phyloP scores from a whole-genome alignment of 495 filamentous ascomycete species.

The Lophiotrema nucula region DNA sequence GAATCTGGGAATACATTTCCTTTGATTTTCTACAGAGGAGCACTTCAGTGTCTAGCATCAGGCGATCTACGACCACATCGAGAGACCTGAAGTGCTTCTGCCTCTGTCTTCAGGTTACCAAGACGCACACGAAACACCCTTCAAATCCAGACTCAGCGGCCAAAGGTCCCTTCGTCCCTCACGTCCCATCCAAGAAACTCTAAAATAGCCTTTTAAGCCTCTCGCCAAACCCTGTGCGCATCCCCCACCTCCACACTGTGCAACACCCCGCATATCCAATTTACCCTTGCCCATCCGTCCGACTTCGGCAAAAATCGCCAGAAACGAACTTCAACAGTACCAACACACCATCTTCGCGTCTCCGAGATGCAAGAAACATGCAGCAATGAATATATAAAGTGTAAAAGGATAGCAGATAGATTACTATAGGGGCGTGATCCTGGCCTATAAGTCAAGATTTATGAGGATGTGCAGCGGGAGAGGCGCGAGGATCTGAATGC shows the following conservation, averaged over 20 bases:
- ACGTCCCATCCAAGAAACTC: too few species aligned
- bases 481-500: not conserved
- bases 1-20: too few species aligned
- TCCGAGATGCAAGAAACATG: not conserved
- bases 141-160: too few species aligned
- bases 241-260: not conserved
- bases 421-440: conserved; percentile 10
- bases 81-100: too few species aligned
- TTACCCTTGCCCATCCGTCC: conserved; percentile 10
- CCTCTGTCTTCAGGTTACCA: too few species aligned
- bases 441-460: conserved; percentile 13
- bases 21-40: too few species aligned
- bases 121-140: too few species aligned
- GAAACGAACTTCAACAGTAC: not conserved
- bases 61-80: too few species aligned
- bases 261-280: not conserved
- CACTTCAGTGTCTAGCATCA: too few species aligned
- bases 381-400: conserved; percentile 3
- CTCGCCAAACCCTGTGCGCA: not conserved
- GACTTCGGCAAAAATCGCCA: not conserved
- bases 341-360: not conserved
- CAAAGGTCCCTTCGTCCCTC: too few species aligned
- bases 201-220: not conserved
- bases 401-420: conserved; percentile 16
- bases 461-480: not conserved